Conservation (phyloP, 768 basidiomycete species). For the Leccinum barrowsii region DNA sequence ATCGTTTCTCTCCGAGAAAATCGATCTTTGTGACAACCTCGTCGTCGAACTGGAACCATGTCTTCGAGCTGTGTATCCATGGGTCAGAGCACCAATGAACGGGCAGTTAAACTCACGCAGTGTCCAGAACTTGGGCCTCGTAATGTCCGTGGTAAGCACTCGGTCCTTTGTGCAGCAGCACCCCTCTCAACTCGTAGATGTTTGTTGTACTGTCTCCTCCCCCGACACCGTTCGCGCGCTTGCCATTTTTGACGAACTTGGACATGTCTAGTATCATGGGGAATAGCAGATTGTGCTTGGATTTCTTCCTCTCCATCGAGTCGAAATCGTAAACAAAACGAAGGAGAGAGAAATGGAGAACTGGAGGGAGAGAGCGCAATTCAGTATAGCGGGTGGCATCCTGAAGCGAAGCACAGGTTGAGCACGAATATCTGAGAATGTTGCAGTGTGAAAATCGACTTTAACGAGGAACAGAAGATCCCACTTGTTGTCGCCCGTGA, state of each 20-base stretch:
- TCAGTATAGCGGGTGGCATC: slow-evolving; percentile 78
- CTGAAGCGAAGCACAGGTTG: slow-evolving; percentile 65
- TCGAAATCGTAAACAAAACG: slow-evolving; percentile 88
- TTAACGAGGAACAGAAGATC: background rate
- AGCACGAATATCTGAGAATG: slow-evolving; percentile 69
- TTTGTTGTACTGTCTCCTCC: slow-evolving; percentile 25
- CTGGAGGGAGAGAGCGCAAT: slow-evolving; percentile 72
- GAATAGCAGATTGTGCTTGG: slow-evolving; percentile 77
- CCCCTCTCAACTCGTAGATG: slow-evolving; percentile 80
- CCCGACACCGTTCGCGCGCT: slow-evolving; percentile 20
- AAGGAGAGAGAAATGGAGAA: slow-evolving; percentile 86
- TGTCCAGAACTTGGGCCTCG: slow-evolving; percentile 79
- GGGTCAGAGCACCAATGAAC: slow-evolving; percentile 1
- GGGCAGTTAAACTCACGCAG: slow-evolving; percentile 42
- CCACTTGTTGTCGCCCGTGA: slow-evolving; percentile 84
- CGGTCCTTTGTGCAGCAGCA: slow-evolving; percentile 85
- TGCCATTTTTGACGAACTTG: slow-evolving; percentile 43
- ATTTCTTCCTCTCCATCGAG: slow-evolving; percentile 82
- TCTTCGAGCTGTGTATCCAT: slow-evolving; percentile 43
- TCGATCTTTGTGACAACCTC: slow-evolving; percentile 71
- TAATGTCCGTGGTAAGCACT: slow-evolving; percentile 93
- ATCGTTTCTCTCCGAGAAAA: slow-evolving; percentile 46
- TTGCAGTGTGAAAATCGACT: background rate
- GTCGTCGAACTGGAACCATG: slow-evolving; percentile 95
- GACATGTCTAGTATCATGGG: slow-evolving; percentile 73